Conservation (phyloP, 2,329 filamentous ascomycete species). For the Fusarium aywerte region DNA sequence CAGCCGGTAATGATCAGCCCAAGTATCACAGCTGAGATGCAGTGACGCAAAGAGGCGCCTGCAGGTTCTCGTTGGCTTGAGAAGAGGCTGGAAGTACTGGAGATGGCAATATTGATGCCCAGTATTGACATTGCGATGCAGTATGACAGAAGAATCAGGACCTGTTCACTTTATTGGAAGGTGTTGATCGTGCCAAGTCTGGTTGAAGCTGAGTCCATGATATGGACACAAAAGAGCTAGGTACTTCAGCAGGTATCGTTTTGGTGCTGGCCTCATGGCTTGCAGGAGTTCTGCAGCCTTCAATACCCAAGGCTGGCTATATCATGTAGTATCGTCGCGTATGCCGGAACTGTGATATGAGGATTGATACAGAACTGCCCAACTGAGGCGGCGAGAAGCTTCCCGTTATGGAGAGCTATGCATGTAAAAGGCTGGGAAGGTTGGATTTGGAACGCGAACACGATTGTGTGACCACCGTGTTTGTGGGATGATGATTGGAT, state of each 20-base stretch:
- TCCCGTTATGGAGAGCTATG: background rate
- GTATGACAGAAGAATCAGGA: background rate
- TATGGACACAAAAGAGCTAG: background rate
- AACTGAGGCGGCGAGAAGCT: slow-evolving; percentile 1
- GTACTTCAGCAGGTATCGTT: background rate
- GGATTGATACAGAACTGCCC: background rate
- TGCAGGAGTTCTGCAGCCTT: slow-evolving; percentile 21
- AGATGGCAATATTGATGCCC: slow-evolving; percentile 9
- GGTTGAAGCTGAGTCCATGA: background rate
- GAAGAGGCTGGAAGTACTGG: slow-evolving; percentile 2
- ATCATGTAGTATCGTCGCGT: slow-evolving; percentile 3
- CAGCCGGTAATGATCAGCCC: slow-evolving; percentile 20
- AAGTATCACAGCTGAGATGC: slow-evolving; percentile 24
- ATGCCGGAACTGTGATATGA: background rate
- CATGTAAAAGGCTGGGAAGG: slow-evolving; percentile 28
- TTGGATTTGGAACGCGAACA: slow-evolving; percentile 6
- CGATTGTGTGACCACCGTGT: slow-evolving; percentile 1
- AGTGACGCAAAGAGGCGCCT: slow-evolving; percentile 31
- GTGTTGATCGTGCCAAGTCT: background rate
- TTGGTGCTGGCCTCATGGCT: slow-evolving; percentile 18
- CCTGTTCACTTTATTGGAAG: background rate
- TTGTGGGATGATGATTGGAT: background rate
- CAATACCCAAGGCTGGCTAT: background rate
- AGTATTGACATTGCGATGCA: slow-evolving; percentile 2
- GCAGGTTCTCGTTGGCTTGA: slow-evolving; percentile 6